Base-by-base conservation (phyloP, 768 basidiomycete species). In the Lactarius akahatsu region DNA sequence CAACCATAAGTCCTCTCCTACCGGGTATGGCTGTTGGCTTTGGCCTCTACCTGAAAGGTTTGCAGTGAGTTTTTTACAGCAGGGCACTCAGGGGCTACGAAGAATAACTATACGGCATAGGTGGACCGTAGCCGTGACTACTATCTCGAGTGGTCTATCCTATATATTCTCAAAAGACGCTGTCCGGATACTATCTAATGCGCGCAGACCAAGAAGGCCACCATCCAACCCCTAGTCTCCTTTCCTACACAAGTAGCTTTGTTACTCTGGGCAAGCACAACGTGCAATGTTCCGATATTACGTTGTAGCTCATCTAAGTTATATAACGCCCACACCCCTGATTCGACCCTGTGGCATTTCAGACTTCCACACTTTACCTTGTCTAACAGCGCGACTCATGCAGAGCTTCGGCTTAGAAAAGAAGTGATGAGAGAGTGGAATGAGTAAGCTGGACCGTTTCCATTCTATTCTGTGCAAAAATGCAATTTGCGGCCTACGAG, bases 141-240 rank as follows among this genome's bases (percentile, higher is more conserved):
- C 96, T 1, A 79, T 98, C 32, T 93, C 91, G 89, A 96, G 94
- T 70, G 96, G 96, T 13, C 72, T 91, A 57, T 91, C 91, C 23
- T 94, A 94, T 72, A 71, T 94, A 7, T 88, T 90, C 72, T 85
- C 87, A 8, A 90, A 87, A 73, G 82, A 88, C 67, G 90, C 89
- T 0, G 87, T 93, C 52, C 85, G 85, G 43, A 76, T 93, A 16
- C 57, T 78, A 32, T 70, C 73, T 26, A 67, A 45, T 47, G 65
- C 55, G 9, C 66, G 41, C 15, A 61, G n/a, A 43, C 64, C 2
- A 57, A 66, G 55, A 52, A 20, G 45, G n/a, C 59, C 50, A 6
- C 56, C 68, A 2, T 20, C 45, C 28, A 58, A 15, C 40, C 43
- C 28, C 30, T 67, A 67, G 57, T 6, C 41, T 20, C 11, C 13